Base-by-base conservation (phyloP, 371 early-diverging fungal genomes). In the Mucor lusitanicus region DNA sequence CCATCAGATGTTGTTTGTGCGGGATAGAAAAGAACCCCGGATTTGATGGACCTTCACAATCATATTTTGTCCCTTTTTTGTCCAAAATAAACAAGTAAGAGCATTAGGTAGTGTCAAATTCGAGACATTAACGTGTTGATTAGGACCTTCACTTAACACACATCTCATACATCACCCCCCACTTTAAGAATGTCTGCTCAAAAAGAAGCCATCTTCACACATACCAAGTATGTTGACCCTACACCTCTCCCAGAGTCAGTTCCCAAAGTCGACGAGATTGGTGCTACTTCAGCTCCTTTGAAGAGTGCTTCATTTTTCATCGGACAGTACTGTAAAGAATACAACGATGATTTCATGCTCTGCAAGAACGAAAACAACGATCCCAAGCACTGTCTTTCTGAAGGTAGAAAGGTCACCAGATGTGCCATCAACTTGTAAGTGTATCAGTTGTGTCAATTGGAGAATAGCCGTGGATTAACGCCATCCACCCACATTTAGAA, bases 321-420 rank as follows among this genome's bases (percentile, higher is more conserved):
- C 73, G 94, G 93, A 42, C 79, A 87, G 59, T 87, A 90, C 74
- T 98, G 98, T 91, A 90, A 93, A 78, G 91, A 89, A 63, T 96
- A 94, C 85, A 92, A 90, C 70, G 96, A 97, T 69, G 98, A 98
- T 77, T 98, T 92, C 74, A 95, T 98, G 94, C 88, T 94, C 59
- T 97, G 98, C 88, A 98, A 97, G 85, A 82, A 86, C 70, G 96
- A 96, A 73, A 92, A 87, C 81, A 85, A 87, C 68, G 92, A 96
- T 72, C 98, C 98, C 19, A 84, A 87, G 65, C 92, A 93, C 70
- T 98, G 97, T 74, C 81, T 97, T 65, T 87, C 88, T 81, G 97
- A 97, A 71, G 98, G 98, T 17, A 89, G 97, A 71, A 93, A 93
- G 70, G 97, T 97, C 68, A 98, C 97, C 35, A 92, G 97, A 21